phyloP scores from a whole-genome alignment of 208 protist genomes.

The Naegleria fowleri region DNA sequence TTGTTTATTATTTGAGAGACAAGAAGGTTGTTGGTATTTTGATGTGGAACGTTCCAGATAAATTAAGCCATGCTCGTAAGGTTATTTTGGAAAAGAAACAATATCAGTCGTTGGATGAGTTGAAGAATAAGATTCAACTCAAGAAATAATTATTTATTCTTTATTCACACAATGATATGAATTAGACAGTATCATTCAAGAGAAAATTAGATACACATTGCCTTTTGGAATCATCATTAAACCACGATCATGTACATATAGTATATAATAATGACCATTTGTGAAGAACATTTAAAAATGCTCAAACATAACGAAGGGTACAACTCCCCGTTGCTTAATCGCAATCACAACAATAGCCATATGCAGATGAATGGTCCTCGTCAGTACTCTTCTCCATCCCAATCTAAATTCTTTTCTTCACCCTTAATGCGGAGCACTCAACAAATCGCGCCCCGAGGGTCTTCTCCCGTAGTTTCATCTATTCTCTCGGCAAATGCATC shows the following conservation, averaged over 20 bases:
- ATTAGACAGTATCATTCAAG: background rate
- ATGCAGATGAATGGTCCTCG: no score
- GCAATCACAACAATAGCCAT: no score
- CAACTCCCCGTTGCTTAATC: no score
- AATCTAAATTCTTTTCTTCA: background rate
- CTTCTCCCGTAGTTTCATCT: no score
- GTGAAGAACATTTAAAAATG: no score
- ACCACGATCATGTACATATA: no score
- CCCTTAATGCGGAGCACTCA: background rate
- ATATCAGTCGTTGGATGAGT: background rate
- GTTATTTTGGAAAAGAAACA: constrained; percentile 19
- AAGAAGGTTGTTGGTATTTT: constrained; percentile 30
- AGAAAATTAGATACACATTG: no score
- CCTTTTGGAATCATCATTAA: no score
- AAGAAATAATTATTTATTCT: background rate
- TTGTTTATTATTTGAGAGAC: constrained; percentile 26
- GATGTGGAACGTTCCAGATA: constrained; percentile 20
- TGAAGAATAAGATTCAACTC: constrained; percentile 24
- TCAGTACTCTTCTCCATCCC: no score
- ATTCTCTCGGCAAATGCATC: no score
- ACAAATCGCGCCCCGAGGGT: background rate
- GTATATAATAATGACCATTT: no score
- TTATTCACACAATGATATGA: background rate
- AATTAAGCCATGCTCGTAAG: background rate
- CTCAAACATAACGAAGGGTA: no score